phyloP scores from a whole-genome alignment of 495 filamentous ascomycete species.

The Letharia lupina region DNA sequence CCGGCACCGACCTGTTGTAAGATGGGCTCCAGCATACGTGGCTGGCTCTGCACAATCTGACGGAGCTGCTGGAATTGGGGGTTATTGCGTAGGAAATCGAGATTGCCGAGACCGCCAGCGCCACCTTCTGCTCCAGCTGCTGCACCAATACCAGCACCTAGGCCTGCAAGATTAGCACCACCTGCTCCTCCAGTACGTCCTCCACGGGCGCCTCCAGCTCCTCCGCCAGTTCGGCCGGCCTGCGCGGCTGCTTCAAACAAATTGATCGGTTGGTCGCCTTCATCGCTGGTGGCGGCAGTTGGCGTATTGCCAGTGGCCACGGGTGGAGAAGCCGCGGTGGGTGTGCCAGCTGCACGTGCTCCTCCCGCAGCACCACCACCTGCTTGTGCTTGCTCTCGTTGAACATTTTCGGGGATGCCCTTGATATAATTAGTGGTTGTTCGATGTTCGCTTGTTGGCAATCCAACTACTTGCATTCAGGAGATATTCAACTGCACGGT shows the following conservation, averaged over 20 bases:
- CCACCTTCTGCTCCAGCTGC: constrained; percentile 46
- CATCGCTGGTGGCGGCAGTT: constrained; percentile 33
- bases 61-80: constrained; percentile 96
- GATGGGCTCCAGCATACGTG: constrained; percentile 96
- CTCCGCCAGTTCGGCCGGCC: constrained; percentile 51
- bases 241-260: constrained; percentile 90
- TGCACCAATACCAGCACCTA: constrained; percentile 27
- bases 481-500: constrained; percentile 94
- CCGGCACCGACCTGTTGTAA: constrained; percentile 92
- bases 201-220: constrained; percentile 34
- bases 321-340: constrained; percentile 35
- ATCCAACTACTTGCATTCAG: constrained; percentile 55
- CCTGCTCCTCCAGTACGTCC: constrained; percentile 36
- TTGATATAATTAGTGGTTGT: constrained; percentile 31
- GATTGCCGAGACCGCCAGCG: constrained; percentile 54
- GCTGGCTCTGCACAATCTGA: constrained; percentile 93
- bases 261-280: constrained; percentile 69
- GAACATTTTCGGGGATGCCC: constrained; percentile 83
- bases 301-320: constrained; percentile 18
- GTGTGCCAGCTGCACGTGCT: constrained; percentile 28
- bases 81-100: constrained; percentile 94
- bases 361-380: constrained; percentile 26
- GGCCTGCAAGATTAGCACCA: constrained; percentile 25
- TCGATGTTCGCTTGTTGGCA: neutral
- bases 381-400: constrained; percentile 56